Evolutionary conservation across 2,329 filamentous ascomycete genomes (phyloP).

Genomic region (Colletotrichum sp.): DNA sequence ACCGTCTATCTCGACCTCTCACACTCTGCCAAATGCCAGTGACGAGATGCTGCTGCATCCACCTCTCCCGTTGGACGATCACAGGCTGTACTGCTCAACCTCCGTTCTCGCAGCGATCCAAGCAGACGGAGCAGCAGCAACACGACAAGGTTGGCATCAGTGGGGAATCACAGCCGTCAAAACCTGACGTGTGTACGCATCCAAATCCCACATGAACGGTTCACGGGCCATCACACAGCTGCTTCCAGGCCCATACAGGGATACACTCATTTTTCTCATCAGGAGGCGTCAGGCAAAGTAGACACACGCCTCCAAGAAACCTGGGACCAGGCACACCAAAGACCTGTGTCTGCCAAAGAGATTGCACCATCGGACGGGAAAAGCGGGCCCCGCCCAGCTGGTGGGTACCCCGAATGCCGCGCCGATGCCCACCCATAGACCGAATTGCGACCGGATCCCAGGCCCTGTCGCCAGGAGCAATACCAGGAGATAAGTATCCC

Average conservation of each 20-base stretch:
- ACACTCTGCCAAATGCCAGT: not conserved
- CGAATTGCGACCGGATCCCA: conserved; percentile 16
- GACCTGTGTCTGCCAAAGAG: not conserved
- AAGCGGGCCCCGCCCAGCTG: not conserved
- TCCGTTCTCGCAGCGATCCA: not conserved
- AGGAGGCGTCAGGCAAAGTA: not conserved
- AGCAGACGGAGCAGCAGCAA: not conserved
- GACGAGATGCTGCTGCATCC: not conserved
- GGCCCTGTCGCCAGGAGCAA: not conserved
- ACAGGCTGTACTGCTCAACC: not conserved
- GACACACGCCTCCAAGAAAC: not conserved
- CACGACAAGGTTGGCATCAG: not conserved
- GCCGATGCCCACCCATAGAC: not conserved
- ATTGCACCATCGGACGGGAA: conserved; percentile 16
- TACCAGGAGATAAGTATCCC: not conserved
- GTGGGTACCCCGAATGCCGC: conserved; percentile 19
- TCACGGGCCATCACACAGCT: not conserved
- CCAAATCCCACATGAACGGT: not conserved
- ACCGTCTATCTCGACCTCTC: not conserved
- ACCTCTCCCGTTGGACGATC: not conserved
- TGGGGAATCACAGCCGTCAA: not conserved
- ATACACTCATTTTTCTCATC: not conserved
- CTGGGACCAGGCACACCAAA: not conserved
- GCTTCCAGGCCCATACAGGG: not conserved
- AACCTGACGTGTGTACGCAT: not conserved